Evolutionary conservation across 169 alveolate genomes (phyloP).

Genomic region (Plasmodium sp.): DNA sequence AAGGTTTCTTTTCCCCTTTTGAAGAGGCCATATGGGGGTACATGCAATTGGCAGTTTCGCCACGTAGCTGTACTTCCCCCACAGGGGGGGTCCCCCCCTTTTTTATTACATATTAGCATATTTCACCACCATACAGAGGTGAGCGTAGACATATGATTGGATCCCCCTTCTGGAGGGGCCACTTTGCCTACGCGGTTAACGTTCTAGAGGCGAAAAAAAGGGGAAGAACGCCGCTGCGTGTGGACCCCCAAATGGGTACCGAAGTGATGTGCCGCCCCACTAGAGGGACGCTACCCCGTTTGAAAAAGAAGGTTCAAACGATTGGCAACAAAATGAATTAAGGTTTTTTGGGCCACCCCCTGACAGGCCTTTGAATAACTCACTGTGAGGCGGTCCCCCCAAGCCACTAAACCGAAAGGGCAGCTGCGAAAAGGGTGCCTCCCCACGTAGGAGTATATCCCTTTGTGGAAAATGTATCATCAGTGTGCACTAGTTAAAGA

Average conservation of each 20-base stretch:
- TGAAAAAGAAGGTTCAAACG: neutral
- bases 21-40: neutral
- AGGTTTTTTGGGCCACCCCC: neutral
- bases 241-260: neutral
- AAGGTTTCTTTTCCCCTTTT: neutral
- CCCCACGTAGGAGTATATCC: neutral
- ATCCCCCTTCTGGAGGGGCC: neutral
- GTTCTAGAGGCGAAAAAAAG: neutral
- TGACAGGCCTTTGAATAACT: neutral
- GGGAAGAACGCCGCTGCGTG: neutral
- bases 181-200: neutral
- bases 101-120: no score
- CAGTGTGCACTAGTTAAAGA: neutral
- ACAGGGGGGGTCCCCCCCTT: neutral
- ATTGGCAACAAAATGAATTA: neutral
- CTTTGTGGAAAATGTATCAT: neutral
- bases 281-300: neutral
- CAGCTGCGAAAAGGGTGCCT: neutral
- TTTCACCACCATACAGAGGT: neutral
- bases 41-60: neutral
- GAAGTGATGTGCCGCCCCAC: neutral
- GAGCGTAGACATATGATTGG: neutral
- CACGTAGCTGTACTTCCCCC: neutral
- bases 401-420: neutral
- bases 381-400: neutral